Conservation (phyloP, 176 grass and related monocot genomes). For the Cocos nucifera region DNA sequence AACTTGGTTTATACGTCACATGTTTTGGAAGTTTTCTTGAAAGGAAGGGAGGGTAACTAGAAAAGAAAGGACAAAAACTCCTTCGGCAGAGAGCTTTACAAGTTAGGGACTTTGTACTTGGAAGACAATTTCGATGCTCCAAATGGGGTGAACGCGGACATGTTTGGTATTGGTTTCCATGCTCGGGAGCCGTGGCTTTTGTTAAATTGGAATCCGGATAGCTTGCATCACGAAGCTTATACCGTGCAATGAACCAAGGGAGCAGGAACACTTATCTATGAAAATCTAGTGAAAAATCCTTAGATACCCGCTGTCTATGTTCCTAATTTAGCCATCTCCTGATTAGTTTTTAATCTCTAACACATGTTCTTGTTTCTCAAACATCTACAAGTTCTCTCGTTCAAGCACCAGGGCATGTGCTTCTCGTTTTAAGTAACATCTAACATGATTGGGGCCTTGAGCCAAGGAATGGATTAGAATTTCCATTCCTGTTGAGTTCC, state of each 20-base stretch:
- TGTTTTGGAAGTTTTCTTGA: too few species aligned
- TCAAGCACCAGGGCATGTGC: conserved; percentile 24
- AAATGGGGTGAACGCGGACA: not conserved
- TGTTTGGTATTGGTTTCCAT: not conserved
- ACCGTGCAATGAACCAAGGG: conserved; percentile 29
- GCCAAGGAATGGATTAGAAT: not conserved
- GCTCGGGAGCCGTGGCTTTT: not conserved
- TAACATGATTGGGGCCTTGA: conserved; percentile 23
- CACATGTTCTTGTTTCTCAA: conserved; percentile 33
- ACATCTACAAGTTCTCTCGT: too few species aligned
- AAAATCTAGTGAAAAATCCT: conserved; percentile 26
- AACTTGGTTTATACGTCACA: too few species aligned
- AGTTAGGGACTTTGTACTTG: not conserved
- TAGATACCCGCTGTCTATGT: conserved; percentile 2
- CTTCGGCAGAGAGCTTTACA: not conserved
- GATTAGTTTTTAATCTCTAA: conserved; percentile 25
- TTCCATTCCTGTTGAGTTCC: too few species aligned
- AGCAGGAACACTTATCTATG: conserved; percentile 10
- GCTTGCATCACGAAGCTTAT: conserved; percentile 10
- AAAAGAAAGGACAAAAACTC: not conserved
- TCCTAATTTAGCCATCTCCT: too few species aligned
- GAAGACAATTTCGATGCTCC: too few species aligned
- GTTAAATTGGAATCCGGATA: not conserved
- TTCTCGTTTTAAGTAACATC: conserved; percentile 17
- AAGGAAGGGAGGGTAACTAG: too few species aligned